These are phyloP conservation scores for Circinella minor DNA, from an alignment of 371 early-diverging fungal genomes.

Conservation along the genomic window DNA sequence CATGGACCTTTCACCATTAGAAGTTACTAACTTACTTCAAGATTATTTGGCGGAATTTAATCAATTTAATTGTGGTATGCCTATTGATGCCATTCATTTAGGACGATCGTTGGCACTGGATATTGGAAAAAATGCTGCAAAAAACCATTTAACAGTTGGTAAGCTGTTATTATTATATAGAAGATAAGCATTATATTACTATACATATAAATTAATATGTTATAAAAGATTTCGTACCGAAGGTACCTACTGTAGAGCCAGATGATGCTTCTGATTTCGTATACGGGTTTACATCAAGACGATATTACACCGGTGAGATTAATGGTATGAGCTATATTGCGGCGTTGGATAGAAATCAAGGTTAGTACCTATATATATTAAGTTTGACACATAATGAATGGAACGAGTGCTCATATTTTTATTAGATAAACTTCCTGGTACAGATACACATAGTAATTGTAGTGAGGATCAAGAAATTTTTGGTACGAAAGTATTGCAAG, in stretches of 20 bases:
- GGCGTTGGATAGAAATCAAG: slow-evolving; percentile 18
- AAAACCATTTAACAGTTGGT: slow-evolving; percentile 52
- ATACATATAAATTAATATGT: background rate
- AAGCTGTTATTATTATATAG: slow-evolving; percentile 4
- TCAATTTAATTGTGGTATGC: slow-evolving; percentile 47
- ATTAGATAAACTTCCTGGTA: slow-evolving; percentile 19
- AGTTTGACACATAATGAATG: background rate
- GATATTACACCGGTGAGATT: slow-evolving; percentile 62
- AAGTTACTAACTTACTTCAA: slow-evolving; percentile 70
- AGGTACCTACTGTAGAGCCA: slow-evolving; percentile 43
- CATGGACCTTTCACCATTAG: slow-evolving; percentile 53
- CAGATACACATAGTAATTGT: slow-evolving; percentile 8
- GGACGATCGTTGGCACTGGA: slow-evolving; percentile 79
- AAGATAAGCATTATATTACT: background rate
- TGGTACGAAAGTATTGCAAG: slow-evolving; percentile 37
- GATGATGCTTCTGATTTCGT: slow-evolving; percentile 67
- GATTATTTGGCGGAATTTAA: slow-evolving; percentile 68
- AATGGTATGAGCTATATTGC: slow-evolving; percentile 51
- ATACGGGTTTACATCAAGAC: slow-evolving; percentile 59
- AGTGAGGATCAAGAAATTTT: slow-evolving; percentile 39
- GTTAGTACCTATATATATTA: background rate
- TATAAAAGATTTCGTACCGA: slow-evolving; percentile 42
- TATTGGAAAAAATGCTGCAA: slow-evolving; percentile 60
- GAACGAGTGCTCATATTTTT: too few species aligned
- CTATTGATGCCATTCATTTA: slow-evolving; percentile 62